Conservation (phyloP, 2,329 filamentous ascomycete genomes). For the Colletotrichum liaoningense region DNA sequence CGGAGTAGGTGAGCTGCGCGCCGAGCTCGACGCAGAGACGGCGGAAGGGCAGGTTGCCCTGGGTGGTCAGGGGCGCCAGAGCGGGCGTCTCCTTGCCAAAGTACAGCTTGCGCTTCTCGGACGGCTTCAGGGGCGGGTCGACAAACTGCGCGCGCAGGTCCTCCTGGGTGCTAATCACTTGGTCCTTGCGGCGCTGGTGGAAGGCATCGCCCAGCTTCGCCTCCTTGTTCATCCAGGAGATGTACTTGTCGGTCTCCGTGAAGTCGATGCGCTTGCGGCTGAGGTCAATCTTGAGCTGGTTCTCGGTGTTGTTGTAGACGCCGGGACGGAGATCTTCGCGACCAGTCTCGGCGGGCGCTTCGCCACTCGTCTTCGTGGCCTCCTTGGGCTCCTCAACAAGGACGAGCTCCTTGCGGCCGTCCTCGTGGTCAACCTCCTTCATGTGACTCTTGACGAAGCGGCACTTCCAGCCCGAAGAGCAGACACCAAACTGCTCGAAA, state of each 20-base stretch:
- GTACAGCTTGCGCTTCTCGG: slow-evolving; percentile 93
- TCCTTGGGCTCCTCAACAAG: slow-evolving; percentile 62
- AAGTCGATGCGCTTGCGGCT: slow-evolving; percentile 78
- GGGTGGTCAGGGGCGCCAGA: slow-evolving; percentile 94
- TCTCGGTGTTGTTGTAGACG: slow-evolving; percentile 79
- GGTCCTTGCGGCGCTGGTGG: slow-evolving; percentile 53
- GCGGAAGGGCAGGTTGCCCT: slow-evolving; percentile 95
- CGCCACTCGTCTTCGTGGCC: slow-evolving; percentile 52
- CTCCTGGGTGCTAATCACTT: slow-evolving; percentile 59
- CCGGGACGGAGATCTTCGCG: slow-evolving; percentile 68
- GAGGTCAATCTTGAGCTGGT: slow-evolving; percentile 78
- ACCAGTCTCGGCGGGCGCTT: slow-evolving; percentile 50
- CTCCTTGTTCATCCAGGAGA: slow-evolving; percentile 81
- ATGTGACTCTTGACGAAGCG: slow-evolving; percentile 91
- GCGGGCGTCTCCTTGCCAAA: slow-evolving; percentile 94
- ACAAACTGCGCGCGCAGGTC: slow-evolving; percentile 84
- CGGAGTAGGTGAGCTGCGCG: slow-evolving; percentile 94
- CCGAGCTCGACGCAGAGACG: slow-evolving; percentile 90
- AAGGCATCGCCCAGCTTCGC: slow-evolving; percentile 50
- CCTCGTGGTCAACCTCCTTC: slow-evolving; percentile 79
- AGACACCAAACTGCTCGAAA: slow-evolving; percentile 80
- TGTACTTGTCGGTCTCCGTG: slow-evolving; percentile 79
- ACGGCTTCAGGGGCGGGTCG: slow-evolving; percentile 89
- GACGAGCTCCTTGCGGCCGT: slow-evolving; percentile 85
- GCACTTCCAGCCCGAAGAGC: slow-evolving; percentile 92